Evolutionary conservation across 2,329 filamentous ascomycete species (phyloP), one percentile per base, ranked within the genome.

Genomic region (Xenoacremonium recifei): DNA sequence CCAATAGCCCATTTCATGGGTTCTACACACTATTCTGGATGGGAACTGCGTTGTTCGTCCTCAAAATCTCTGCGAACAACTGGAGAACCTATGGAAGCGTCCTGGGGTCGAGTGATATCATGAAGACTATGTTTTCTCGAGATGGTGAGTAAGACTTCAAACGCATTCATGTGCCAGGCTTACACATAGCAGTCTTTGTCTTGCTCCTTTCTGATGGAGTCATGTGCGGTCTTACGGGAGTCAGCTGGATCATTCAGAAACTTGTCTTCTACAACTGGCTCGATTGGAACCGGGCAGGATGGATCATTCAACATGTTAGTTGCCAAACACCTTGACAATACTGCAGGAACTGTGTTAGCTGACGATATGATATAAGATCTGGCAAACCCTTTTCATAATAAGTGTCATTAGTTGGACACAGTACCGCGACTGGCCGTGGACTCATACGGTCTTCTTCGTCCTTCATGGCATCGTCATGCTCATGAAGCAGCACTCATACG

Each of bases 11-110:
- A 0, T 91, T 90, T 54, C 80, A 86, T 59, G 87, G 87, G 21
- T 91, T 91, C 67, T 90, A 87, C 57, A 87, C 83, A 0, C 69
- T 92, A 1, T 89, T 89, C 62, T 91, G 87, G 86, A 75, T 89
- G 35, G 75, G 76, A 7, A 80, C 89, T 48, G 75, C 77, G 6
- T 61, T 90, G 32, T 75, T 85, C 52, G 76, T 89, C 44, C 56
- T 85, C 23, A 82, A 82, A 58, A 80, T 87, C 35, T 83, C 76
- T 0, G 78, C 79, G 21, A 72, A 79, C 30, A 91, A 90, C 56
- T 89, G 81, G 73, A 73, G 74, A 47, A 69, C 71, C n/a, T 76
- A 84, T 50, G 87, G 87, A 23, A 87, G 75, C 42, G 73, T 83
- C 1, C 72, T 90, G 35, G 87, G 85, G 2, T 77, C 73, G 3